These are phyloP conservation scores for Postia placenta DNA, from an alignment of 768 basidiomycete genomes.

Conservation along the genomic window DNA sequence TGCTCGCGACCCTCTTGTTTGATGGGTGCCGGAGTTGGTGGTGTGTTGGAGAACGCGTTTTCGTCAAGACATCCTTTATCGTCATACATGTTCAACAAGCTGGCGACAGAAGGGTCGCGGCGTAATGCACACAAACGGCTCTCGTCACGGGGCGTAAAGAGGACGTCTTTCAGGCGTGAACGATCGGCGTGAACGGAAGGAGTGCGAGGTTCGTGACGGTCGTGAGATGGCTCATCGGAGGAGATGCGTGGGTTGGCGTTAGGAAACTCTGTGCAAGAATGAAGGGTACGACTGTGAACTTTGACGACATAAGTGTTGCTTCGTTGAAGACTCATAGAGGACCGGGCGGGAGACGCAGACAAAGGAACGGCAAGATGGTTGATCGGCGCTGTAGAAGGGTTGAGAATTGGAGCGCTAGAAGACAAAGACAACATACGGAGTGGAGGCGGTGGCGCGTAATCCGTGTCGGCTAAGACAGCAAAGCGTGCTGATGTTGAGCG, in stretches of 20 bases:
- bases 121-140: constrained; percentile 54
- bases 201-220: constrained; percentile 8
- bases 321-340: constrained; percentile 38
- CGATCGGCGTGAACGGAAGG: constrained; percentile 17
- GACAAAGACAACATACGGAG: constrained; percentile 49
- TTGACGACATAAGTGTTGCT: constrained; percentile 68
- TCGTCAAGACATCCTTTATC: constrained; percentile 59
- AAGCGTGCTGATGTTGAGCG: constrained; percentile 70
- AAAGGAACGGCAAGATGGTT: constrained; percentile 1
- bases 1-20: constrained; percentile 38
- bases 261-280: constrained; percentile 60
- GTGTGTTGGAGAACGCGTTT: constrained; percentile 59
- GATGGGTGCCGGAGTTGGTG: constrained; percentile 27
- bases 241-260: constrained; percentile 45
- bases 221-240: constrained; percentile 16
- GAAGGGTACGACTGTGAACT: constrained; percentile 56
- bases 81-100: constrained; percentile 68
- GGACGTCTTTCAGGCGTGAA: constrained; percentile 28
- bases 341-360: constrained; percentile 10
- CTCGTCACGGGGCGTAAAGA: constrained; percentile 38
- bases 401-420: not conserved
- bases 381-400: no score
- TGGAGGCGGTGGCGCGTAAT: constrained; percentile 56
- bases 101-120: constrained; percentile 75
- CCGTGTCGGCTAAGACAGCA: constrained; percentile 48